phyloP scores from a whole-genome alignment of 2,329 filamentous ascomycete genomes.

The Penicillium olsonii region DNA sequence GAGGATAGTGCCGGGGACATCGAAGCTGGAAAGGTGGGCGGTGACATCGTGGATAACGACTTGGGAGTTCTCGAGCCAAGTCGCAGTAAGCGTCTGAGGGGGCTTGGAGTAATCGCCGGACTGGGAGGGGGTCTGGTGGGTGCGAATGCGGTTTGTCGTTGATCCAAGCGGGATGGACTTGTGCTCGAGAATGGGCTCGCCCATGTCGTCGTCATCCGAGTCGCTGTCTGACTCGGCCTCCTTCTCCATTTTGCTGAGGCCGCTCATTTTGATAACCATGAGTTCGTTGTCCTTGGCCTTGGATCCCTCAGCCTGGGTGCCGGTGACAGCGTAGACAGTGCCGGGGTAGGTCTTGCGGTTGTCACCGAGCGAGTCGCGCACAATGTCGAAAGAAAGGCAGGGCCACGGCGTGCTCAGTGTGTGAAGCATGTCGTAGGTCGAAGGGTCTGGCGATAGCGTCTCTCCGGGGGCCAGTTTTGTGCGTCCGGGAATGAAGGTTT shows the following conservation, averaged over 20 bases:
- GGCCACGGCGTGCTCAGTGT: conserved; percentile 93
- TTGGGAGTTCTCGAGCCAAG: conserved; percentile 87
- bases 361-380: conserved; percentile 83
- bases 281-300: conserved; percentile 85
- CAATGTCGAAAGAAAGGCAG: conserved; percentile 91
- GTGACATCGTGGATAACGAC: conserved; percentile 94
- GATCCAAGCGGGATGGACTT: conserved; percentile 82
- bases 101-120: conserved; percentile 64
- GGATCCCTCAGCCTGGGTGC: conserved; percentile 81
- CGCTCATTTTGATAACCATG: conserved; percentile 94
- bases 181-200: conserved; percentile 89
- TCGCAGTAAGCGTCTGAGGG: conserved; percentile 81
- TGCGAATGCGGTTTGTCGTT: conserved; percentile 91
- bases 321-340: conserved; percentile 91
- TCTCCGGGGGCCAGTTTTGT: conserved; percentile 89
- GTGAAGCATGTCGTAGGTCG: conserved; percentile 98
- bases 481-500: conserved; percentile 93
- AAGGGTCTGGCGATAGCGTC: conserved; percentile 84
- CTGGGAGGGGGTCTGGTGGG: conserved; percentile 73
- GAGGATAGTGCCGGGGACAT: conserved; percentile 79
- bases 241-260: conserved; percentile 82
- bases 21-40: conserved; percentile 83
- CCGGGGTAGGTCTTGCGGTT: conserved; percentile 91
- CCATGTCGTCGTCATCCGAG: conserved; percentile 69
- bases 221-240: conserved; percentile 69